Percentiles rank a stretch among this genome's conserved stretches.
Evolutionary conservation across 352 stramenopile genomes (phyloP).

Genomic region (Phytophthora lateralis): DNA sequence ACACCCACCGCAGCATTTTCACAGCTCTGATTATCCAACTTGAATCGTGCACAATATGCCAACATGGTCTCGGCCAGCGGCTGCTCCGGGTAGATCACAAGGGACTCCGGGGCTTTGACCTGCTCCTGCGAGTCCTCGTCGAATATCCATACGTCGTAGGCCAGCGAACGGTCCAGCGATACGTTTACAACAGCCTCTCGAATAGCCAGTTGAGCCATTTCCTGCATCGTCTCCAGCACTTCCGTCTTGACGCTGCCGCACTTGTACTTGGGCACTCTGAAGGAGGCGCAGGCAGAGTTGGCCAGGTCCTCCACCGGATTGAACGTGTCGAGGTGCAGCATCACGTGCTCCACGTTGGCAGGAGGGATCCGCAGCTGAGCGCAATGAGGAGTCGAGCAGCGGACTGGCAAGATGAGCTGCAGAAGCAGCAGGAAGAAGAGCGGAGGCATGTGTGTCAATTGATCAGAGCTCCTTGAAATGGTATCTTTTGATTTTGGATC

Average conservation of each 20-base stretch:
- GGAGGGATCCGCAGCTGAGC: slow-evolving; percentile 26
- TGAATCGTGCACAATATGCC: slow-evolving; percentile 35
- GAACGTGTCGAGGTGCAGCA: slow-evolving; percentile 52
- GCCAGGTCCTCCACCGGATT: slow-evolving; percentile 34
- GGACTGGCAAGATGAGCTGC: slow-evolving; percentile 3
- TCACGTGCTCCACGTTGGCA: slow-evolving; percentile 32
- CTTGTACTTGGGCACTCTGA: slow-evolving; percentile 39
- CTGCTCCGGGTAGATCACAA: slow-evolving; percentile 46
- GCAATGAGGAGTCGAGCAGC: slow-evolving; percentile 15
- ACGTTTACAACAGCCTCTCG: slow-evolving; percentile 62
- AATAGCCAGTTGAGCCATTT: slow-evolving; percentile 51
- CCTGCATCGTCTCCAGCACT: slow-evolving; percentile 40
- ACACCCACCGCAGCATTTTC: slow-evolving; percentile 22
- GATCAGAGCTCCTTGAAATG: background rate
- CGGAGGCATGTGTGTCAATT: background rate
- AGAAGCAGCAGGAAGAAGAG: slow-evolving; percentile 16
- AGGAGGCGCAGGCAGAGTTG: slow-evolving; percentile 24
- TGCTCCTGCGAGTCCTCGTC: slow-evolving; percentile 16
- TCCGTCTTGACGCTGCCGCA: slow-evolving; percentile 36
- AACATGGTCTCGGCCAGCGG: slow-evolving; percentile 38
- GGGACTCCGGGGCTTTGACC: slow-evolving; percentile 24
- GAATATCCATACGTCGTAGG: slow-evolving; percentile 42
- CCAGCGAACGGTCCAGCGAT: slow-evolving; percentile 56
- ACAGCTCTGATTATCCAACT: slow-evolving; percentile 22
- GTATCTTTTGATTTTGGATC: slow-evolving; percentile 20